Evolutionary conservation across 1,284 basidiomycete species (phyloP), one percentile per base, ranked within the genome.

Genomic region (Peniophora sp.): DNA sequence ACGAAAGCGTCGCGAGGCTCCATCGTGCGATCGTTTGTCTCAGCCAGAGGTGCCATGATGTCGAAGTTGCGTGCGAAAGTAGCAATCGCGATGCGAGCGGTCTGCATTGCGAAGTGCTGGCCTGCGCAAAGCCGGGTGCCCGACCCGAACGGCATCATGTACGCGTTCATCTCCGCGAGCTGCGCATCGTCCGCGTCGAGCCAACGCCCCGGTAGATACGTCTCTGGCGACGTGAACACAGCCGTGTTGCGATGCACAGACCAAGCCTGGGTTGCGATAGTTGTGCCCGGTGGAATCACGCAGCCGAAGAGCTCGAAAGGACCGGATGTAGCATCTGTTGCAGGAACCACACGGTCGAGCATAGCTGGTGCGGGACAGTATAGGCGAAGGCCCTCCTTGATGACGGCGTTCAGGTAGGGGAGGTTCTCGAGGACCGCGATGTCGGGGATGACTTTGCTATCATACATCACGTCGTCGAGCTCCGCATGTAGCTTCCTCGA

Each of bases 241-340:
- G 51, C 54, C 0, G 55, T 51, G 32, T 58, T 48, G 32, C 63
- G 58, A 36, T 65, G 64, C 27, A 61, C 53, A 25, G 61, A 59
- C 56, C 58, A 65, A 14, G 61, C 59, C 47, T 64, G 63, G 11
- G 61, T 61, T 8, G 58, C 58, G 32, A 66, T 59, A 38, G 60
- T 53, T 9, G 44, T 45, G 22, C 23, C 44, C n/a, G 44, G 20
- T 8, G 44, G 20, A 20, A 45, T 24, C 20, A 20, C 23, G 34
- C 54, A 39, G 9, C 61, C 61, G 24, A 61, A 45, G 23, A 60
- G 47, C 24, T 47, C 45, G 41, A 58, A 53, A 11, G 20, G 22
- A n/a, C 34, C 10, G 45, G 50, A 19, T 16, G 58, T 32, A 12
- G 12, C 27, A 32, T 32, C 27, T 12, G 27, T 32, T 12, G 27